Evolutionary conservation across 768 basidiomycete genomes (phyloP), one percentile per base, ranked within the genome.

Genomic region (Galerina marginata): DNA sequence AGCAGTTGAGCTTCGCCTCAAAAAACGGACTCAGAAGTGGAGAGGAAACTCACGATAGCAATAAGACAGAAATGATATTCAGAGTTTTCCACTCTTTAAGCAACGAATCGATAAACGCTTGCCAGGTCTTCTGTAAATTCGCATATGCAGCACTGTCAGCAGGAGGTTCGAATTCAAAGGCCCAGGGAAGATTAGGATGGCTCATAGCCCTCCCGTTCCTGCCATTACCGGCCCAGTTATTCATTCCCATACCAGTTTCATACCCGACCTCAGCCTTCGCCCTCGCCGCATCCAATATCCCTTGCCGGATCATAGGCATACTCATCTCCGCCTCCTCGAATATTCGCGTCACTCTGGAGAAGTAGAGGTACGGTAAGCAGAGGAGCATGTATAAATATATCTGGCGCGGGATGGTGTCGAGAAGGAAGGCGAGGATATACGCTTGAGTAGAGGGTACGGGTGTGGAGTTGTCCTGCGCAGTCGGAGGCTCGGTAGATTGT

Each of bases 281-380:
- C 6, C 49, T 58, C 20, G 67, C 65, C n/a, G 72, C 69, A 4
- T 71, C 65, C 54, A 80, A 74, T 0, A 72, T 73, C 77, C 80
- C 79, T 38, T 73, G 69, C 33, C 79, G 74, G 36, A 91, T 79
- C 63, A 88, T 87, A 5, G 83, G 82, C 63, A 83, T 78, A 59
- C 82, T 86, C 47, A 91, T 75, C 42, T 88, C 83, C 1, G 89
- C 87, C 45, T 87, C 87, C 58, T 87, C 82, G 54, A 89, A 90
- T 33, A 91, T 80, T 37, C 81, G 78, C 4, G 85, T 79, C n/a
- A 91, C 89, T 1, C 90, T 82, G 1, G 85, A 81, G 69, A 88
- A 90, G 67, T 91, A 91, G 16, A 90, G 69, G 3, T 83, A 78
- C 2, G 89, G 90, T 4, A 91, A 78, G 33, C 84, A 79, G 9